Evolutionary conservation across 2,329 filamentous ascomycete genomes (phyloP).

Genomic region (Nemania bipapillata): DNA sequence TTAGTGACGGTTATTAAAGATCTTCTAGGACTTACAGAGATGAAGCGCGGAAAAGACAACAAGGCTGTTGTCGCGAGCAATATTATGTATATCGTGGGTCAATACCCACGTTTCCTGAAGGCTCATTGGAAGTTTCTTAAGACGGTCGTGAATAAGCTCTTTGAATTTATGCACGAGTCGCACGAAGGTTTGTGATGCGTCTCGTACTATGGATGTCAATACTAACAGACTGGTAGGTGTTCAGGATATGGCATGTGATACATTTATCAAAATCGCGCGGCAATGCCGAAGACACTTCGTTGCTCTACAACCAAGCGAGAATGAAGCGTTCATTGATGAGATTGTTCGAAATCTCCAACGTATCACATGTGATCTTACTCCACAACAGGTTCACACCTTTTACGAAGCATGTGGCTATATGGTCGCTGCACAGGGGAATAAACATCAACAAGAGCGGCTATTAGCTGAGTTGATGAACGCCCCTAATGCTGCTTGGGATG

Average conservation of each 20-base stretch:
- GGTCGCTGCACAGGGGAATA: constrained; percentile 97
- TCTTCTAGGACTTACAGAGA: constrained; percentile 92
- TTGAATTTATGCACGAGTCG: constrained; percentile 99
- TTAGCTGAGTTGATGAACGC: constrained; percentile 92
- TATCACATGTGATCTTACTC: constrained; percentile 93
- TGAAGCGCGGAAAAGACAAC: constrained; percentile 99
- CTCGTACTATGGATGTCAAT: background rate
- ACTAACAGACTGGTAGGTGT: constrained; percentile 69
- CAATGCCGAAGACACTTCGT: constrained; percentile 98
- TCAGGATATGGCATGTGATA: constrained; percentile 99
- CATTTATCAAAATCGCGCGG: constrained; percentile 99
- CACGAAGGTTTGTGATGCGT: constrained; percentile 78
- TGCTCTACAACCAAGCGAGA: constrained; percentile 91
- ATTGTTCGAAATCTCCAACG: constrained; percentile 95
- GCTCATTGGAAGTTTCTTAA: constrained; percentile 99
- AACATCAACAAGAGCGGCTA: constrained; percentile 89
- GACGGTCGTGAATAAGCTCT: constrained; percentile 99
- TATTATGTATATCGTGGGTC: constrained; percentile 99
- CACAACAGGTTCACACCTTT: constrained; percentile 98
- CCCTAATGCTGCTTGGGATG: constrained; percentile 94
- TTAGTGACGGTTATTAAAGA: constrained; percentile 99
- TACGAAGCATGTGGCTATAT: constrained; percentile 99
- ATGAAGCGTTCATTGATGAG: constrained; percentile 96
- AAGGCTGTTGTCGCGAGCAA: constrained; percentile 99
- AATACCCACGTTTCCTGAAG: constrained; percentile 97